phyloP scores from a whole-genome alignment of 2,329 filamentous ascomycete genomes.

The Rachicladosporium sp. region DNA sequence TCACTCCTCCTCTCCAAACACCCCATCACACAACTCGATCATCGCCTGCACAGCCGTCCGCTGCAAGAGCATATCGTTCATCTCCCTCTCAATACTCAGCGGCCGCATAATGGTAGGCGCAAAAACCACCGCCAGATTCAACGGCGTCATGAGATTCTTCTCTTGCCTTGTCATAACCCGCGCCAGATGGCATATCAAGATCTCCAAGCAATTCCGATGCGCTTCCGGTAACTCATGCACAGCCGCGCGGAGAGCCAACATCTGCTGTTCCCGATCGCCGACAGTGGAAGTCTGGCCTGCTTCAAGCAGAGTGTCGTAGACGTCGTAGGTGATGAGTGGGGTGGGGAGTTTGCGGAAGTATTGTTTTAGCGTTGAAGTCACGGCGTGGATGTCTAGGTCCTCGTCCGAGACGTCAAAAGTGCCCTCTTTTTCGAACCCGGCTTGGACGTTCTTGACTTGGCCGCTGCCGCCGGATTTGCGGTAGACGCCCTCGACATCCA shows the following conservation, averaged over 20 bases:
- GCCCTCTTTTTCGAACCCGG: constrained; percentile 76
- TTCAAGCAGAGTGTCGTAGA: constrained; percentile 82
- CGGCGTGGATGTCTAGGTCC: constrained; percentile 86
- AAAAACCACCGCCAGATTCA: constrained; percentile 93
- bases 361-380: constrained; percentile 91
- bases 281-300: constrained; percentile 37
- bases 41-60: constrained; percentile 85
- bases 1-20: constrained; percentile 42
- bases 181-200: constrained; percentile 84
- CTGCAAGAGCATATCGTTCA: constrained; percentile 91
- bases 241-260: constrained; percentile 54
- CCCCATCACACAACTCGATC: constrained; percentile 74
- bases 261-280: constrained; percentile 22
- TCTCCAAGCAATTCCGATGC: constrained; percentile 83
- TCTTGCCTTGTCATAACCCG: constrained; percentile 71
- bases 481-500: constrained; percentile 97
- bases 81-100: constrained; percentile 77
- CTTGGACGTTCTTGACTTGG: constrained; percentile 79
- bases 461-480: constrained; percentile 90
- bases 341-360: constrained; percentile 90
- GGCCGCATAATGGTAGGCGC: constrained; percentile 96
- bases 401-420: constrained; percentile 91
- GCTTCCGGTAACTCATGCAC: constrained; percentile 68
- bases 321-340: constrained; percentile 80
- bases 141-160: constrained; percentile 91